Evolutionary conservation across 495 filamentous ascomycete species (phyloP).

Genomic region (Cercophora samala): DNA sequence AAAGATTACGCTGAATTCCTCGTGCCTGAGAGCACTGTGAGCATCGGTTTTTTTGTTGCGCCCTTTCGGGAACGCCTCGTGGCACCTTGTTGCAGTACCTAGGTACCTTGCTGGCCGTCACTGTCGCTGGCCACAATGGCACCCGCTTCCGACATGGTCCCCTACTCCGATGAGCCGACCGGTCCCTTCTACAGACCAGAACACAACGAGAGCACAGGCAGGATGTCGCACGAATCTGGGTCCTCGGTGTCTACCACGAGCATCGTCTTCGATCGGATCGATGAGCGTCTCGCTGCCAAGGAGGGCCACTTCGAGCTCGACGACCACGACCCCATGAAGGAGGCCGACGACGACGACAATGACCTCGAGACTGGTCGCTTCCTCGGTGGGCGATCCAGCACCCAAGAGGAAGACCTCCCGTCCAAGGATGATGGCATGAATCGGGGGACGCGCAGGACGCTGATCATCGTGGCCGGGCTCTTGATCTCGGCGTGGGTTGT

Average conservation of each 20-base stretch:
- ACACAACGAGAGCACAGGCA: conserved; percentile 17
- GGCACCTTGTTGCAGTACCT: conserved; percentile 10
- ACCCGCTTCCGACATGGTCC: conserved; percentile 11
- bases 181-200: conserved; percentile 8
- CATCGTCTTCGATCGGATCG: conserved; percentile 70
- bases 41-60: conserved; percentile 7
- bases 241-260: conserved; percentile 74
- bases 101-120: conserved; percentile 3
- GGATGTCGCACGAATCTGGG: conserved; percentile 55
- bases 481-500: conserved; percentile 76
- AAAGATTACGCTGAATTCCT: conserved; percentile 10
- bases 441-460: conserved; percentile 57
- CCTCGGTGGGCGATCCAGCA: conserved; percentile 32
- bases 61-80: conserved; percentile 8
- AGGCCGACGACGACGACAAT: conserved; percentile 42
- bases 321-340: conserved; percentile 47
- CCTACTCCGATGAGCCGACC: conserved; percentile 14
- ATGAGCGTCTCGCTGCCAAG: conserved; percentile 42
- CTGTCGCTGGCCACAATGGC: conserved; percentile 11
- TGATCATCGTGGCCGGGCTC: conserved; percentile 65
- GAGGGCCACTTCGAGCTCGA: conserved; percentile 36
- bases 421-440: conserved; percentile 47
- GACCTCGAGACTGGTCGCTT: conserved; percentile 47
- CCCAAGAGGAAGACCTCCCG: conserved; percentile 11
- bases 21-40: conserved; percentile 6